Base-by-base conservation (phyloP, 2,329 filamentous ascomycete genomes). In the Aspergillus calidoustus region DNA sequence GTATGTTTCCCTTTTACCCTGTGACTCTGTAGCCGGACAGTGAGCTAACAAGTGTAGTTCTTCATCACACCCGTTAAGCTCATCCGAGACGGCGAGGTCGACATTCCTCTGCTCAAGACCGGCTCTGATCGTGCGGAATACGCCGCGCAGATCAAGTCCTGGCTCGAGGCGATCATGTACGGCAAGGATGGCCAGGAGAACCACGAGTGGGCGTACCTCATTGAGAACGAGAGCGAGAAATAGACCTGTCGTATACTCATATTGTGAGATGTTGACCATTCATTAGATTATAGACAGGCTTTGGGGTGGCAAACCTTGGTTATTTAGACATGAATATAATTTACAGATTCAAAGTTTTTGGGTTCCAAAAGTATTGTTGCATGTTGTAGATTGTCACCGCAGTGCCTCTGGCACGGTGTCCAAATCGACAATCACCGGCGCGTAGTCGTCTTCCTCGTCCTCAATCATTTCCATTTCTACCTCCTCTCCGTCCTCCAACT, bases 91-190 rank as follows among this genome's bases (percentile, higher is more conserved):
- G 86, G 86, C 46, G 87, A 87, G 56, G 77, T 84, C 61, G 85
- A 91, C 65, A 81, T 91, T 63, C 72, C 82, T 66, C 84, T 92
- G 55, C 56, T 74, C 49, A 66, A 67, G 38, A 64, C 64, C 25
- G 66, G 69, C 22, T 70, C 64, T 25, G 66, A 72, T 61, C 68
- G 68, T 60, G 73, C 73, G n/a, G 73, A 70, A 51, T 76, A 76
- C 56, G 68, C 72, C 7, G 62, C 70, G 15, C 73, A 70, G 75
- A 79, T 92, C 74, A 92, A 91, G 83, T 78, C 78, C 43, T 89
- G 85, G 85, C 79, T 93, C 66, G 81, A 83, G 66, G 87, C 89
- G 67, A 91, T 93, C 77, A 92, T 91, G 88, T 92, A 89, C 74
- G 90, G 90, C 60, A 84, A 84, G 63, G 85, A 89, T 74, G 90